A percentile compares a stretch with the other conserved stretches of the same genome.
phyloP scores from a whole-genome alignment of 495 filamentous ascomycete genomes.

The Rostrohypoxylon terebratum region DNA sequence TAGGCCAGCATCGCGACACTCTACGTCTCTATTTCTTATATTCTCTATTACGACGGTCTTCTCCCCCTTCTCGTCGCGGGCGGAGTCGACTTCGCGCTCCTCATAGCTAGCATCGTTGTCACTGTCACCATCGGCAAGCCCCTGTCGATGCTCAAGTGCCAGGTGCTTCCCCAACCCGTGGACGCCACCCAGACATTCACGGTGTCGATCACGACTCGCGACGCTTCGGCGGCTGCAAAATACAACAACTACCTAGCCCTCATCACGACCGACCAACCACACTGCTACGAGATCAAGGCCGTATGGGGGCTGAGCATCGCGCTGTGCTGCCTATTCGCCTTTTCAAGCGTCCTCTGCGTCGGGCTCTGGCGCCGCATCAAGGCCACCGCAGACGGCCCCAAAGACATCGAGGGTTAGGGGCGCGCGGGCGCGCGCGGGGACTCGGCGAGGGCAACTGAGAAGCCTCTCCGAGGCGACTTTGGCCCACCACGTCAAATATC shows the following conservation, averaged over 20 bases:
- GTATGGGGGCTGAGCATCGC: slow-evolving; percentile 91
- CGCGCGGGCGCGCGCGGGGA: slow-evolving; percentile 55
- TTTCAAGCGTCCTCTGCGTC: slow-evolving; percentile 68
- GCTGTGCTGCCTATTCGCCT: slow-evolving; percentile 80
- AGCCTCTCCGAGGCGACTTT: neutral
- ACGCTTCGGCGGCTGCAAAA: slow-evolving; percentile 38
- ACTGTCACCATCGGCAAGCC: slow-evolving; percentile 82
- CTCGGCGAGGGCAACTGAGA: slow-evolving; percentile 24
- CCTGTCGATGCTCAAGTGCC: slow-evolving; percentile 80
- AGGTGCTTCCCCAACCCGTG: slow-evolving; percentile 58
- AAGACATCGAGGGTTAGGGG: slow-evolving; percentile 60
- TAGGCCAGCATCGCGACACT: slow-evolving; percentile 81
- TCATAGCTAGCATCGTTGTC: slow-evolving; percentile 78
- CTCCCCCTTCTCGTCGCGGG: slow-evolving; percentile 77
- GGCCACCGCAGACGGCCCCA: slow-evolving; percentile 33
- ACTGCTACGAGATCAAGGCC: slow-evolving; percentile 87
- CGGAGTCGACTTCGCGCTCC: slow-evolving; percentile 71
- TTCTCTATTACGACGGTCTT: slow-evolving; percentile 80
- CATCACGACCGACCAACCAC: slow-evolving; percentile 64
- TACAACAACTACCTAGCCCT: slow-evolving; percentile 47
- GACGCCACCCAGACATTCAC: slow-evolving; percentile 41
- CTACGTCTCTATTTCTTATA: slow-evolving; percentile 78
- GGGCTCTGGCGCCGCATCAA: slow-evolving; percentile 65
- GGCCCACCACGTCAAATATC: slow-evolving; percentile 39
- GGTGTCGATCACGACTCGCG: slow-evolving; percentile 37